Conservation (phyloP, 306 rosid genomes). For the Trichosanthes cucumerina region DNA sequence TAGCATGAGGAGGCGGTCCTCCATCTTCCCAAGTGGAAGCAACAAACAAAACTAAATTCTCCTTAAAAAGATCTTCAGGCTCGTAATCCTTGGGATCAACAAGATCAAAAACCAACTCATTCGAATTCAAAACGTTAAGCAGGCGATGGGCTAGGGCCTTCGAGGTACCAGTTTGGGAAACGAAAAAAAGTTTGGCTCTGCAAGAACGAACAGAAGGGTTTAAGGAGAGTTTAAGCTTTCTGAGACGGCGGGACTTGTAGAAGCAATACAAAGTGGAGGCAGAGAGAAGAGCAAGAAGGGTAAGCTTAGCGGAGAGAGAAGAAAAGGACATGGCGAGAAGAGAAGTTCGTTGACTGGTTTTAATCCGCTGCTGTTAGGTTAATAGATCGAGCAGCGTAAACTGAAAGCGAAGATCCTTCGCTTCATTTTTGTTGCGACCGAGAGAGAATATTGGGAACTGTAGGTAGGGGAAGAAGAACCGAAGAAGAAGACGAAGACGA, state of each 20-base stretch:
- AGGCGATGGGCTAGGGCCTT: slow-evolving; percentile 70
- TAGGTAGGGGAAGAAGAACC: background rate
- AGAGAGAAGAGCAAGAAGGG: slow-evolving; percentile 85
- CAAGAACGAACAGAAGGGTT: slow-evolving; percentile 5
- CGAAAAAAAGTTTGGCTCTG: slow-evolving; percentile 48
- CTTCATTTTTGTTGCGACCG: background rate
- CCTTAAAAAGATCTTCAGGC: slow-evolving; percentile 83
- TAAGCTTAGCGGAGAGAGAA: slow-evolving; percentile 47
- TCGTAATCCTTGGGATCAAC: slow-evolving; percentile 52
- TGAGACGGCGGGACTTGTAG: slow-evolving; percentile 76
- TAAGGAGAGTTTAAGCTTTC: slow-evolving; percentile 34
- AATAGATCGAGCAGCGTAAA: background rate
- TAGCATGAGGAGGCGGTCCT: slow-evolving; percentile 38
- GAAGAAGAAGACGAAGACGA: background rate
- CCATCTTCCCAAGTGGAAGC: slow-evolving; percentile 96
- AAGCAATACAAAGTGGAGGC: slow-evolving; percentile 68
- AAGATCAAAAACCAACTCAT: slow-evolving; percentile 44
- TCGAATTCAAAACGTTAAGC: slow-evolving; percentile 34
- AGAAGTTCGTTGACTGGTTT: background rate
- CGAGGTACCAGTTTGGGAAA: slow-evolving; percentile 75
- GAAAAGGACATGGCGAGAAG: slow-evolving; percentile 41
- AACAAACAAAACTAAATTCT: slow-evolving; percentile 42
- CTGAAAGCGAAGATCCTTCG: background rate
- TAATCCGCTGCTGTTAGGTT: background rate
- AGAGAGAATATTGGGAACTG: background rate